phyloP scores from a whole-genome alignment of 768 basidiomycete genomes.

The Lentinula lateritia region DNA sequence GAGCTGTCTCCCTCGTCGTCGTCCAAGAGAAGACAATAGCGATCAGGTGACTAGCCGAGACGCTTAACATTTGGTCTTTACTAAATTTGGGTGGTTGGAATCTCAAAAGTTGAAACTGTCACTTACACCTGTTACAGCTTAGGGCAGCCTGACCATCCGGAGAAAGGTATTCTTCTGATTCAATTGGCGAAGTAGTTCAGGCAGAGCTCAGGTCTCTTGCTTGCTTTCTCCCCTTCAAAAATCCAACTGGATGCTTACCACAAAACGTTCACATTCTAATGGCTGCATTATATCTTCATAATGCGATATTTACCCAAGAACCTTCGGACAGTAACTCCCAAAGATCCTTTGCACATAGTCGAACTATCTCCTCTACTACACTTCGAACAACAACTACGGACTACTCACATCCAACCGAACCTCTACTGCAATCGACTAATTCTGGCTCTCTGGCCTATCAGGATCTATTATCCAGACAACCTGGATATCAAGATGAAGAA shows the following conservation, averaged over 20 bases:
- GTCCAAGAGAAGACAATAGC: background rate
- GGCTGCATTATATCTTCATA: constrained; percentile 10
- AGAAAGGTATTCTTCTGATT: background rate
- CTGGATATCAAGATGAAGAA: constrained; percentile 18
- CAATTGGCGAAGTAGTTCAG: background rate
- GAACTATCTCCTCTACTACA: constrained; percentile 30
- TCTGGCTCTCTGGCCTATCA: constrained; percentile 18
- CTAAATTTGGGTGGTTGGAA: background rate
- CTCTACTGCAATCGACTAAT: constrained; percentile 27
- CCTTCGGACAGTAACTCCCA: background rate
- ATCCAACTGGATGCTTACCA: background rate
- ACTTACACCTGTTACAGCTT: background rate
- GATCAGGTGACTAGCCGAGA: background rate
- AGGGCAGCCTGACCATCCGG: background rate
- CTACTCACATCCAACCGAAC: constrained; percentile 37
- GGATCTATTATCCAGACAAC: constrained; percentile 28
- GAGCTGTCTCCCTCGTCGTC: no score
- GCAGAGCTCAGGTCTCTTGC: background rate
- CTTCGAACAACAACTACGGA: constrained; percentile 31
- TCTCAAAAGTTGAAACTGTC: background rate
- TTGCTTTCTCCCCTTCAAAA: background rate
- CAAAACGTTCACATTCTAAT: background rate
- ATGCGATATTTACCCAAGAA: constrained; percentile 8
- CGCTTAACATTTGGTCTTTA: background rate
- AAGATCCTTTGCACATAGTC: constrained; percentile 1